Percentiles rank a stretch among this genome's conserved stretches.
Evolutionary conservation across 176 grass and related monocot species (phyloP).

Genomic region (Zoysia japonica): DNA sequence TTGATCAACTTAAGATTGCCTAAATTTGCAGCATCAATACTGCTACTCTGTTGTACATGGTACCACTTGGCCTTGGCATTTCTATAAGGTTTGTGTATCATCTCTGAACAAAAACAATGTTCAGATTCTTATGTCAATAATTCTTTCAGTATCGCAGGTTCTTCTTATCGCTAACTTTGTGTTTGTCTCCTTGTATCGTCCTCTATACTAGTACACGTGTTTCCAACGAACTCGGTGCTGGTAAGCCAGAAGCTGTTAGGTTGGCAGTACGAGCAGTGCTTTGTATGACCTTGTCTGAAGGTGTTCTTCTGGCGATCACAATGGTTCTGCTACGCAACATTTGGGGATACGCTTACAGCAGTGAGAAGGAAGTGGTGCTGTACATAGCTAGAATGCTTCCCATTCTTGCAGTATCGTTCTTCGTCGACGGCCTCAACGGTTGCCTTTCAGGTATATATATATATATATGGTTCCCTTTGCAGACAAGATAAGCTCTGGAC

Average conservation of each 20-base stretch:
- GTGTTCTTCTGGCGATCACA: not conserved
- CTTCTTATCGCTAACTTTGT: not conserved
- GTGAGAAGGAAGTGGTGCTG: conserved; percentile 2
- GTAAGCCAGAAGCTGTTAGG: not conserved
- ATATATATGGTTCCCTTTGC: too few species aligned
- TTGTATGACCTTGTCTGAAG: conserved; percentile 24
- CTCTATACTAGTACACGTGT: conserved; percentile 2
- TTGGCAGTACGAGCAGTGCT: not conserved
- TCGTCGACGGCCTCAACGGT: conserved; percentile 24
- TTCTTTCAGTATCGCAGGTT: not conserved
- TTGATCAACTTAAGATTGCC: not conserved
- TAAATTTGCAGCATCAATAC: not conserved
- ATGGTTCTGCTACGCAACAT: conserved; percentile 20
- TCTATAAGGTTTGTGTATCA: not conserved
- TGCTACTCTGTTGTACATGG: conserved; percentile 9
- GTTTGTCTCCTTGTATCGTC: not conserved
- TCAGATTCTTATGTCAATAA: not conserved
- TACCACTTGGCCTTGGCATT: not conserved
- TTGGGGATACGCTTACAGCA: conserved; percentile 36
- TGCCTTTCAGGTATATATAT: conserved; percentile 24
- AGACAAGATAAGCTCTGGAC: too few species aligned
- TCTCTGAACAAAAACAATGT: not conserved
- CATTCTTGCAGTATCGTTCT: conserved; percentile 7
- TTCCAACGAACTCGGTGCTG: conserved; percentile 22
- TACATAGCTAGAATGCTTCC: conserved; percentile 31